Percentiles rank a stretch among this genome's conserved stretches.
Evolutionary conservation across 805 yeast species (phyloP).

Genomic region (Hanseniaspora taiwanica): DNA sequence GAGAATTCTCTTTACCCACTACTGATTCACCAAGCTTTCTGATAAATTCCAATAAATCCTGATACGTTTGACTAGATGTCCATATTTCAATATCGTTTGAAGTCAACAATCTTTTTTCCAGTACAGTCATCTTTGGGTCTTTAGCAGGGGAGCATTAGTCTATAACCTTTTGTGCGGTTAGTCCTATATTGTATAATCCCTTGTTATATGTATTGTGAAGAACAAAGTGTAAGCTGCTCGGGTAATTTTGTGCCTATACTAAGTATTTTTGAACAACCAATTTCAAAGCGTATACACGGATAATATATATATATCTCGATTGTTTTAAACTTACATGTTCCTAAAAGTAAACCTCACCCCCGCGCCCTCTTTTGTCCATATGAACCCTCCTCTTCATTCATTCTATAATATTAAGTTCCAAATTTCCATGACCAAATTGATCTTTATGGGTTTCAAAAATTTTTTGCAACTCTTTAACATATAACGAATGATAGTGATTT

Average conservation of each 20-base stretch:
- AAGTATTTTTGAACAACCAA: no score
- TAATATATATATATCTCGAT: no score
- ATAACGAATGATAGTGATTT: slow-evolving; percentile 58
- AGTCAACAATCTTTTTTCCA: slow-evolving; percentile 38
- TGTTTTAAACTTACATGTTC: no score
- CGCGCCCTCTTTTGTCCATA: not conserved
- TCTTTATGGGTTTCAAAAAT: slow-evolving; percentile 57
- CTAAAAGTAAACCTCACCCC: not conserved
- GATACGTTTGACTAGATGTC: slow-evolving; percentile 36
- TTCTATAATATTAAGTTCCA: slow-evolving; percentile 18
- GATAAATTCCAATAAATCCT: slow-evolving; percentile 41
- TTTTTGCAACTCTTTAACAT: slow-evolving; percentile 47
- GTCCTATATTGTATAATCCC: not conserved
- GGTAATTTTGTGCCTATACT: no score
- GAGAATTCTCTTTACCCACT: slow-evolving; percentile 42
- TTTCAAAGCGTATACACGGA: no score
- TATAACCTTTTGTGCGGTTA: not conserved
- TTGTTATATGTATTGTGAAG: no score
- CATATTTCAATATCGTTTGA: slow-evolving; percentile 52
- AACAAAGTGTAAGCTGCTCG: no score
- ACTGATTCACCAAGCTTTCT: slow-evolving; percentile 49
- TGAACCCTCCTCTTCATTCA: not conserved
- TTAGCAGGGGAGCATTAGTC: not conserved
- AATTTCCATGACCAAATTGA: slow-evolving; percentile 25
- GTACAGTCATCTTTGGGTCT: slow-evolving; percentile 9